A percentile compares a stretch with the other conserved stretches of the same genome.
Evolutionary conservation across 1,284 basidiomycete species (phyloP).

Genomic region (Retiboletus flavoniger): DNA sequence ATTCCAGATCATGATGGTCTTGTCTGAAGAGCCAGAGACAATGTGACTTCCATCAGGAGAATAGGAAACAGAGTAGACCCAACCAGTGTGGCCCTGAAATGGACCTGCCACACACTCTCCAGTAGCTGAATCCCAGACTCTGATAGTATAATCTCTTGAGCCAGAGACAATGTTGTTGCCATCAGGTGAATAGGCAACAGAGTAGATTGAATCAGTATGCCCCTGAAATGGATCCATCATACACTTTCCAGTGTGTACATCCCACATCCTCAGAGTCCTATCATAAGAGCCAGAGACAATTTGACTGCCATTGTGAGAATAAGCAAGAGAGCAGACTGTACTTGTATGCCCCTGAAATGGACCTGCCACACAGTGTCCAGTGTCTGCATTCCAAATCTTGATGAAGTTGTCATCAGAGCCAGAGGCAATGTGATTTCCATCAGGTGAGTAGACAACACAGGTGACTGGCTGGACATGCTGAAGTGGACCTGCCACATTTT

Average conservation of each 20-base stretch:
- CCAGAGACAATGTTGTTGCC: conserved; percentile 14
- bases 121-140: conserved; percentile 14
- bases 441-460: conserved; percentile 16
- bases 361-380: conserved; percentile 3
- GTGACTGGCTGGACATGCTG: background rate
- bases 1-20: conserved; percentile 15
- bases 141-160: conserved; percentile 9
- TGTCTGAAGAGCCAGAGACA: conserved; percentile 19
- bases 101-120: conserved; percentile 10
- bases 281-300: conserved; percentile 20
- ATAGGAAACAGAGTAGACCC: conserved; percentile 16
- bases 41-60: conserved; percentile 19
- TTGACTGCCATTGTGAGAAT: conserved; percentile 14
- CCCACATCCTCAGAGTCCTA: conserved; percentile 11
- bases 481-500: conserved; percentile 14
- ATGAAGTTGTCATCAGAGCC: conserved; percentile 5
- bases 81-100: conserved; percentile 1
- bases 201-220: background rate
- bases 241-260: conserved; percentile 4
- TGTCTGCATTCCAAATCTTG: conserved; percentile 14
- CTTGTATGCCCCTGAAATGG: conserved; percentile 1
- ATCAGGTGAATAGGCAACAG: conserved; percentile 18
- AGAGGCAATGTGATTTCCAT: conserved; percentile 15
- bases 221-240: conserved; percentile 9
- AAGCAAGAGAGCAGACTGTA: conserved; percentile 7